Conservation (phyloP, 306 rosid species). For the apple (Malus domestica) region DNA sequence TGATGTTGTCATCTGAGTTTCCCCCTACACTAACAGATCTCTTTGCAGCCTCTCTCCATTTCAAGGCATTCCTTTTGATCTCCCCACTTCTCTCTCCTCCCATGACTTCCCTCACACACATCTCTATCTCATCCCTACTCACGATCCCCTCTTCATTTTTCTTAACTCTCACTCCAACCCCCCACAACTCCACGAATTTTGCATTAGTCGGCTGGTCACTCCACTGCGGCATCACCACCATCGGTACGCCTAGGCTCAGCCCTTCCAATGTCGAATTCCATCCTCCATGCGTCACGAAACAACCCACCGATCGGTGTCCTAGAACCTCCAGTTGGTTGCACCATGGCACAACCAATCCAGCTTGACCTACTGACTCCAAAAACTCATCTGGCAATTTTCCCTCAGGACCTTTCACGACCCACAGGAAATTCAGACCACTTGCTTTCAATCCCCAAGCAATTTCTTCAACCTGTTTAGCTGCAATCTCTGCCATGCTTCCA, state of each 20-base stretch:
- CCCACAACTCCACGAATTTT: conserved; percentile 38
- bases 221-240: conserved; percentile 45
- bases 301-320: conserved; percentile 28
- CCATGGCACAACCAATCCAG: conserved; percentile 33
- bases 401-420: conserved; percentile 30
- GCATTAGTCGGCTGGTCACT: conserved; percentile 44
- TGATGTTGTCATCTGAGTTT: conserved; percentile 28
- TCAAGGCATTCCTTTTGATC: conserved; percentile 29
- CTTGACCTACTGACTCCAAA: conserved; percentile 1
- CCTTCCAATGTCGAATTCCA: conserved; percentile 50
- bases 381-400: conserved; percentile 12
- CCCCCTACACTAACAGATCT: conserved; percentile 32
- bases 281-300: conserved; percentile 39
- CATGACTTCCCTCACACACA: conserved; percentile 28
- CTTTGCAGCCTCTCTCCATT: conserved; percentile 36
- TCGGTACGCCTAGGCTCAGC: conserved; percentile 37
- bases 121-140: conserved; percentile 27
- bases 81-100: conserved; percentile 29
- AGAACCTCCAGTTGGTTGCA: conserved; percentile 40
- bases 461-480: conserved; percentile 29
- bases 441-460: conserved; percentile 31
- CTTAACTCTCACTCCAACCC: conserved; percentile 37
- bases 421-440: conserved; percentile 23
- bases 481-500: conserved; percentile 28
- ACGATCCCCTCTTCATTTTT: conserved; percentile 33